phyloP scores from a whole-genome alignment of 441 rosid genomes.

The Manihot esculenta region DNA sequence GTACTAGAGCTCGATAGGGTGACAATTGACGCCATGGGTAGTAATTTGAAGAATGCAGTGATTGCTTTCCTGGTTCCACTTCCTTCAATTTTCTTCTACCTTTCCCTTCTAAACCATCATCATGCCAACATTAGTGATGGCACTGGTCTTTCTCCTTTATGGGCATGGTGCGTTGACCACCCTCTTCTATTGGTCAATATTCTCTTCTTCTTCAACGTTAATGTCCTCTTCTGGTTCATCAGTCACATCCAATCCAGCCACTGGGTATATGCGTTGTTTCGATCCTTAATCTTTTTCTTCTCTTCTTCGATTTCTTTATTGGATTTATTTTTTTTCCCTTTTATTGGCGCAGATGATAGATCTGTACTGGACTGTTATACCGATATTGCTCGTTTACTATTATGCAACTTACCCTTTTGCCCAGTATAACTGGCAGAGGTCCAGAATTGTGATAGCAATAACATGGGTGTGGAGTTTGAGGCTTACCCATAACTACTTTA shows the following conservation, averaged over 20 bases:
- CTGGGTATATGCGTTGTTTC: conserved; percentile 53
- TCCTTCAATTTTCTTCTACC: conserved; percentile 70
- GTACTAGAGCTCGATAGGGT: not conserved
- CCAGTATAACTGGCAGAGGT: conserved; percentile 58
- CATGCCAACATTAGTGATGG: not conserved
- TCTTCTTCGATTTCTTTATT: not conserved
- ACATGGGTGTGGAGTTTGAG: conserved; percentile 87
- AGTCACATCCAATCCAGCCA: conserved; percentile 73
- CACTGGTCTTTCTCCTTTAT: conserved; percentile 36
- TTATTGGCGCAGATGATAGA: conserved; percentile 69
- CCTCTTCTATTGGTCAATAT: conserved; percentile 74
- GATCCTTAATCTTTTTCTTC: not conserved
- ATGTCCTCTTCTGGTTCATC: conserved; percentile 85
- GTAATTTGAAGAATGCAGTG: conserved; percentile 57
- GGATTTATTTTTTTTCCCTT: not conserved
- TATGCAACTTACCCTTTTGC: conserved; percentile 69
- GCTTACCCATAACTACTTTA: conserved; percentile 78
- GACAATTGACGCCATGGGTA: conserved; percentile 31
- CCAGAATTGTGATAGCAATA: conserved; percentile 52
- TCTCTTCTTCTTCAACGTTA: conserved; percentile 91
- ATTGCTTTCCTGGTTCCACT: conserved; percentile 69
- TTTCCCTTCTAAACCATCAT: conserved; percentile 49
- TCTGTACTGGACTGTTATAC: conserved; percentile 92
- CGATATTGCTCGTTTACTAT: conserved; percentile 76
- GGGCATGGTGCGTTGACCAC: conserved; percentile 71